These are phyloP conservation scores for Microdochium nivale DNA, from an alignment of 2,329 filamentous ascomycete species.

Conservation along the genomic window DNA sequence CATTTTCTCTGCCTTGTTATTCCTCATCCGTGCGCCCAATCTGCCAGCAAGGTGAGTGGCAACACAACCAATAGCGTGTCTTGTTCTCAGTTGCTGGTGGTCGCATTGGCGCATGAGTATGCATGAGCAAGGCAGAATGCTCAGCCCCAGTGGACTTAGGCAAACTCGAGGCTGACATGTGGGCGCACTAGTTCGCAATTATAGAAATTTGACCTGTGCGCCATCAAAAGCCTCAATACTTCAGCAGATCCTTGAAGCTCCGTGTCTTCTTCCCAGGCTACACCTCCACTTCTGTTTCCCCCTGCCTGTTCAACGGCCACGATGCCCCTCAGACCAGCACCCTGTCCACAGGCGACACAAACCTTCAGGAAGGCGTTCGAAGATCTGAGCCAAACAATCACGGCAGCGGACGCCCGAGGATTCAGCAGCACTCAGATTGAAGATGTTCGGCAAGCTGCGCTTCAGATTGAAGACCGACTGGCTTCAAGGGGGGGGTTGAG, in stretches of 20 bases:
- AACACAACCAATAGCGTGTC: not conserved
- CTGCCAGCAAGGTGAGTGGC: not conserved
- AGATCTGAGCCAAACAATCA: constrained; percentile 2
- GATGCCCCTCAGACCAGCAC: constrained; percentile 1
- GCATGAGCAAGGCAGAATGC: not conserved
- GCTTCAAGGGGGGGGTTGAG: constrained; percentile 15
- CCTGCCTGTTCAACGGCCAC: not conserved
- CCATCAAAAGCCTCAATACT: too few species aligned
- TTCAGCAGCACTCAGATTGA: not conserved
- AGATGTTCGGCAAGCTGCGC: not conserved
- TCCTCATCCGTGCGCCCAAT: not conserved
- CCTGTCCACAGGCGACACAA: not conserved
- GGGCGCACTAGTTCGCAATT: not conserved
- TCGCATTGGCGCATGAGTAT: not conserved
- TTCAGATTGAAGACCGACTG: constrained; percentile 1
- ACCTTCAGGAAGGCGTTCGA: constrained; percentile 3
- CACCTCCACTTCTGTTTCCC: not conserved
- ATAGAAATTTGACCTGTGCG: not conserved
- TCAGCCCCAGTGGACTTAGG: not conserved
- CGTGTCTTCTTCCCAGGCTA: too few species aligned
- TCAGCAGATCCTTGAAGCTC: too few species aligned
- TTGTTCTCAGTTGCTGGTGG: not conserved
- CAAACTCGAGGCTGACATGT: not conserved
- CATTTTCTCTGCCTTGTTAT: too few species aligned
- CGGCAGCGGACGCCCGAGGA: not conserved